phyloP scores from a whole-genome alignment of 129 eudicot genomes.

The Smallanthus sonchifolius region DNA sequence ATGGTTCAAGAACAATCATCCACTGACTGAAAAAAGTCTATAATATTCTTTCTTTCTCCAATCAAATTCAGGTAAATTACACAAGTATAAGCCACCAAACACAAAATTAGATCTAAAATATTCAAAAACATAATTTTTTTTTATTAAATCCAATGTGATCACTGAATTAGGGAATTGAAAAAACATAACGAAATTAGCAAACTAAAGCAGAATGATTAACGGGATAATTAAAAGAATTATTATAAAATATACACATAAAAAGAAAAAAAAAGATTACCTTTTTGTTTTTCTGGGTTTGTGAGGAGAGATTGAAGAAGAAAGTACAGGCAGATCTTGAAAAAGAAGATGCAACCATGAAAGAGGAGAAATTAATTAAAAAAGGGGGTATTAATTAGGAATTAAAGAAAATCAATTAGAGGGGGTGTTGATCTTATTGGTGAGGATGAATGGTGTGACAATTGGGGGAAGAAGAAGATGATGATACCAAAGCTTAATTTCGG shows the following conservation, averaged over 20 bases:
- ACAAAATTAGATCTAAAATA: conserved; percentile 1
- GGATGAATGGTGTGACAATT: conserved; percentile 5
- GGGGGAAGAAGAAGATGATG: conserved; percentile 19
- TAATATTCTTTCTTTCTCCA: too few relatives aligned
- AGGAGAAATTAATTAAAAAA: neutral
- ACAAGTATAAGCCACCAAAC: neutral
- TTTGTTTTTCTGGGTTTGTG: conserved; percentile 14
- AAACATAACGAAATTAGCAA: neutral
- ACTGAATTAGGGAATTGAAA: neutral
- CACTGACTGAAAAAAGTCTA: neutral
- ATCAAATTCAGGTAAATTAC: conserved; percentile 3
- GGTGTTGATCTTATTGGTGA: conserved; percentile 6
- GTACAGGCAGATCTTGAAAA: conserved; percentile 23
- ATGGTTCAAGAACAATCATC: conserved; percentile 10
- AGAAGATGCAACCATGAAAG: conserved; percentile 25
- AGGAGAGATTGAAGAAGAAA: conserved; percentile 2
- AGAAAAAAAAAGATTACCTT: conserved; percentile 11
- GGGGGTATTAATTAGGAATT: conserved; percentile 3
- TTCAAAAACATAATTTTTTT: neutral
- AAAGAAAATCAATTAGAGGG: neutral
- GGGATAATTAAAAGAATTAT: neutral
- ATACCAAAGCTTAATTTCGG: conserved; percentile 4
- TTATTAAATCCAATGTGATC: neutral
- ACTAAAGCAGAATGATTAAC: neutral
- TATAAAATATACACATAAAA: neutral